Percentiles rank a stretch among this genome's conserved stretches.
Evolutionary conservation across 371 early-diverging fungal genomes (phyloP).

Genomic region (Chytridium lagenaria): DNA sequence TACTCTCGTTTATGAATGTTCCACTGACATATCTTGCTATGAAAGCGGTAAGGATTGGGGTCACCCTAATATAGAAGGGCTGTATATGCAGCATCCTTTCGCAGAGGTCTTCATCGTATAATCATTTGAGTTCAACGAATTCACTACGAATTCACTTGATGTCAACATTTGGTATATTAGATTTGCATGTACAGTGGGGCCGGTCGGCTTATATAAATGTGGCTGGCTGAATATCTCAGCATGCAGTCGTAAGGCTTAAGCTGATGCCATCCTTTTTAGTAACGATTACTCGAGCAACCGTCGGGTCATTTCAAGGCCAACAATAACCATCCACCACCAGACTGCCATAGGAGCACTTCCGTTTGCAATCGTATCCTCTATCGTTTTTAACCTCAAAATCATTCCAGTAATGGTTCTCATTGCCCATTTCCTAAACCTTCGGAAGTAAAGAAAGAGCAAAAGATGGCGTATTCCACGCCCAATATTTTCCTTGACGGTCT

Average conservation of each 20-base stretch:
- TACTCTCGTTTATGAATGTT: not conserved
- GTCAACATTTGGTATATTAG: too few relatives aligned
- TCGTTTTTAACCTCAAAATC: not conserved
- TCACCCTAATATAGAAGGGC: not conserved
- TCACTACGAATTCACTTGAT: too few relatives aligned
- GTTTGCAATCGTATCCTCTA: not conserved
- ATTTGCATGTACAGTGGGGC: too few relatives aligned
- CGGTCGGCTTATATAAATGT: too few relatives aligned
- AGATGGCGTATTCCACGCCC: not conserved
- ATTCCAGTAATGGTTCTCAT: not conserved
- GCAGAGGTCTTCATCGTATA: not conserved
- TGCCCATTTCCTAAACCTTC: conserved; percentile 10
- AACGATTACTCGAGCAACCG: not conserved
- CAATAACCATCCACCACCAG: not conserved
- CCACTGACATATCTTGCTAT: not conserved
- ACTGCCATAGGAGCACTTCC: not conserved
- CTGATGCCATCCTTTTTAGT: too few relatives aligned
- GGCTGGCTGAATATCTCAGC: too few relatives aligned
- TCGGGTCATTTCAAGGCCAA: not conserved
- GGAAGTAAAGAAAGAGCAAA: conserved; percentile 1
- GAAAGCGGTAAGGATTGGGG: not conserved
- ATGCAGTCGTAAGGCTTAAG: too few relatives aligned
- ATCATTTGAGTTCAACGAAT: not conserved
- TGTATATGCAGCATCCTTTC: not conserved
- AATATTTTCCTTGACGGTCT: not conserved